A percentile compares a stretch with the other conserved stretches of the same genome.
Evolutionary conservation across 345 rosid species (phyloP).

Genomic region (Arabidopsis suecica): DNA sequence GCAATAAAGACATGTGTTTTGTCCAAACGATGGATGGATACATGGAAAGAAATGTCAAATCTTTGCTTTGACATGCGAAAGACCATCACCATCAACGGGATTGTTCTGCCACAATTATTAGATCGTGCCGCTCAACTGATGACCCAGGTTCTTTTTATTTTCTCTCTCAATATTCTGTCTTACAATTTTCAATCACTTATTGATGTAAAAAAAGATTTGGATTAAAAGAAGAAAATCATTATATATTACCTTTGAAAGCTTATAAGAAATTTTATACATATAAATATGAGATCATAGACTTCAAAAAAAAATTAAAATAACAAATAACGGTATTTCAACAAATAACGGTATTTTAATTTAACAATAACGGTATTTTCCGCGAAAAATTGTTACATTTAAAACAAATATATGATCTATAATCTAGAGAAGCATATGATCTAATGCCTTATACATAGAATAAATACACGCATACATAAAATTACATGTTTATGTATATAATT

Average conservation of each 20-base stretch:
- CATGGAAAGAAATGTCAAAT: not conserved
- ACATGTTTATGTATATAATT: not conserved
- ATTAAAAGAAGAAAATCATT: not conserved
- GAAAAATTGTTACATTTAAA: not conserved
- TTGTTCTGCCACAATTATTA: not conserved
- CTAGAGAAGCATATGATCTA: not conserved
- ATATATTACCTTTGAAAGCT: not conserved
- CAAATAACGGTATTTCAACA: not conserved
- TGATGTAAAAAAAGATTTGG: not conserved
- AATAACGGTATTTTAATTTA: not conserved
- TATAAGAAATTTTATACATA: not conserved
- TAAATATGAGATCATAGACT: not conserved
- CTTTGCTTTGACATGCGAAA: not conserved
- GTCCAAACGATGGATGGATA: slow-evolving; percentile 8
- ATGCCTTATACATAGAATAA: not conserved
- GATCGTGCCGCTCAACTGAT: not conserved
- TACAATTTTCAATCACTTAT: not conserved
- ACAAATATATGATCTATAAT: not conserved
- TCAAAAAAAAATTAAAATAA: no score
- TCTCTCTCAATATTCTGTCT: not conserved
- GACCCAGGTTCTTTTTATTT: not conserved
- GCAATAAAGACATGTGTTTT: slow-evolving; percentile 18
- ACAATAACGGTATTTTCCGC: not conserved
- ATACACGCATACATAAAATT: not conserved
- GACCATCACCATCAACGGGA: not conserved